Base-by-base conservation (phyloP, 2,329 filamentous ascomycete species). In the Dactylella cylindrospora region DNA sequence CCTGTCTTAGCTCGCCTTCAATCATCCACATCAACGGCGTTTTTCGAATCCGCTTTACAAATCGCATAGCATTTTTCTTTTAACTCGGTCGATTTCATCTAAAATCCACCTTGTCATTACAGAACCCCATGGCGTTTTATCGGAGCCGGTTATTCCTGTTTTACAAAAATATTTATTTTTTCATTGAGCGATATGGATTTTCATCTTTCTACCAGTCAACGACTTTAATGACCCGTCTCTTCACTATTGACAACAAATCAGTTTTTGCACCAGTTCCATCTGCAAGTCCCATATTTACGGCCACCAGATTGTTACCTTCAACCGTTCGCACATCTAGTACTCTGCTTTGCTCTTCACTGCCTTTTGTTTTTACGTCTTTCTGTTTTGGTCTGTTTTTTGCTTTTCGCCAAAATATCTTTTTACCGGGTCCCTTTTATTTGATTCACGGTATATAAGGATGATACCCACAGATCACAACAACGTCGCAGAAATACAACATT, bases 371-470 rank as follows among this genome's bases (percentile, higher is more conserved):
- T 28, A 38, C 9, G 17, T 35, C 31, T 44, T 17, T 47, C 26
- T 46, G 15, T n/a, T 20, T 53, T 36, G 36, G 38, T 44, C 28
- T n/a, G 33, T 35, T 38, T 17, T 41, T 22, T 45, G 29, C 6
- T 46, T 43, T 26, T 32, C 25, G 32, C 32, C 5, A 6, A 6
- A 6, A 15, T 35, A 6, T 13, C 17, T 6, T 5, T 35, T 13
- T 35, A 6, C 17, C 19, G 6, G n/a, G 12, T 23, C 26, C 38
- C 28, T 46, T 36, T 40, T 7, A n/a, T 41, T 41, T 38, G 36
- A 39, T 44, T 43, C 31, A 38, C 32, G 49, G 49, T 62, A 62
- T 43, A 54, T 62, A 62, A 54, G 57, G 36, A 62, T 45, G 57
- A 62, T 62, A 62, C 57, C 57, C 57, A 33, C 57, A 62, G 43